Conservation (phyloP, 2,329 filamentous ascomycete species). For the Botrytis cinerea region DNA sequence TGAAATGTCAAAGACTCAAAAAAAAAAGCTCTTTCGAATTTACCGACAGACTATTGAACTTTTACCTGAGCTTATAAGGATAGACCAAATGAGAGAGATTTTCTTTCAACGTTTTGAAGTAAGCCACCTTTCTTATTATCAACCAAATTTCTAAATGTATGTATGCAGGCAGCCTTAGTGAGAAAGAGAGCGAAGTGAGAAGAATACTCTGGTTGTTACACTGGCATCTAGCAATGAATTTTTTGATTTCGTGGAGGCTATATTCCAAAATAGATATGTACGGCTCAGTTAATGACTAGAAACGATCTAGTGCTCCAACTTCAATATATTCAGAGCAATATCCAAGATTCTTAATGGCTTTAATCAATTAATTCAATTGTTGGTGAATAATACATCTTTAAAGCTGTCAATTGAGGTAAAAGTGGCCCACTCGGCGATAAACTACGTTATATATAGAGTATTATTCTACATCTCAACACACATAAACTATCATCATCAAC, state of each 20-base stretch:
- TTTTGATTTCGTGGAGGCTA: neutral
- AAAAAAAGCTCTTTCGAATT: conserved; percentile 1
- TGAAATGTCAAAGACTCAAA: neutral
- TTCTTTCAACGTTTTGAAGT: conserved; percentile 4
- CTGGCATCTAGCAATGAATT: neutral
- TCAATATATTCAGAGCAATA: neutral
- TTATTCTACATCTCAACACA: too few relatives aligned
- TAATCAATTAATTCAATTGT: too few relatives aligned
- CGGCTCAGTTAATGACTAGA: neutral
- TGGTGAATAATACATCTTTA: too few relatives aligned
- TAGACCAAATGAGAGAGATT: neutral
- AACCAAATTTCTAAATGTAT: neutral
- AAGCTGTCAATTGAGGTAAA: too few relatives aligned
- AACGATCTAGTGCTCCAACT: neutral
- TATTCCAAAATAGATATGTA: neutral
- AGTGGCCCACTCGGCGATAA: too few relatives aligned
- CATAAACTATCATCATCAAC: too few relatives aligned
- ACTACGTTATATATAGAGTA: too few relatives aligned
- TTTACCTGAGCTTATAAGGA: neutral
- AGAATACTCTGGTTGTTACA: conserved; percentile 3
- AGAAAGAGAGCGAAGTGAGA: conserved; percentile 4
- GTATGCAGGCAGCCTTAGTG: neutral
- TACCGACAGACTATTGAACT: conserved; percentile 5
- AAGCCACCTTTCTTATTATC: conserved; percentile 3
- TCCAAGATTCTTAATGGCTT: neutral